Conservation (phyloP, 1,284 basidiomycete genomes). For the Ganoderma lingzhi region DNA sequence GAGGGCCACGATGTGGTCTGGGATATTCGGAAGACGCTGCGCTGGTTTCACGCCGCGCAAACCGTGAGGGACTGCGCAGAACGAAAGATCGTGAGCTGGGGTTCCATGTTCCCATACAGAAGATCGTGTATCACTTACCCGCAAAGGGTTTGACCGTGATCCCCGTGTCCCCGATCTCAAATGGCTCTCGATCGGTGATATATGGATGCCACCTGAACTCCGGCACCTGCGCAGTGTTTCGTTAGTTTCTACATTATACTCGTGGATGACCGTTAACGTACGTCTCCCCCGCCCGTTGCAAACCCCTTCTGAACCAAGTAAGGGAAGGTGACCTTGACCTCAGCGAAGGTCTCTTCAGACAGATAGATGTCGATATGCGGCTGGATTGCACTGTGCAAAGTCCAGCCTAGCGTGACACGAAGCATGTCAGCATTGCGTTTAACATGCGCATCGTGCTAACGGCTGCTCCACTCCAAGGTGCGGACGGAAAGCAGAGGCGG, state of each 20-base stretch:
- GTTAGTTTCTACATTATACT: neutral
- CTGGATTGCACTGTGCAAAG: constrained; percentile 71
- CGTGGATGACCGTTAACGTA: constrained; percentile 44
- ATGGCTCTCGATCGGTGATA: constrained; percentile 67
- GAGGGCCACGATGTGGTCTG: constrained; percentile 47
- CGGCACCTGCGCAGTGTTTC: constrained; percentile 59
- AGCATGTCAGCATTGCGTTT: constrained; percentile 4
- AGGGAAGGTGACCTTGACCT: constrained; percentile 75
- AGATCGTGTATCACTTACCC: constrained; percentile 49
- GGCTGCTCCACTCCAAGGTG: neutral
- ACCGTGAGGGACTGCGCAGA: constrained; percentile 13
- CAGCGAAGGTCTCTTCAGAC: constrained; percentile 68
- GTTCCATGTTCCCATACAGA: neutral
- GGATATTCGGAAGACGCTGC: constrained; percentile 33
- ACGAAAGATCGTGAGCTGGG: constrained; percentile 12
- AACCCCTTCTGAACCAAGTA: constrained; percentile 80
- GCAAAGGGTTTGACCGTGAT: constrained; percentile 71
- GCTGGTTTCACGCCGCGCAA: constrained; percentile 12
- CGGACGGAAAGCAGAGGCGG: neutral
- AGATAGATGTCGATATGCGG: constrained; percentile 77
- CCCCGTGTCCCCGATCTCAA: constrained; percentile 70
- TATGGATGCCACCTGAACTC: constrained; percentile 80
- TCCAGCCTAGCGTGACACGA: constrained; percentile 66
- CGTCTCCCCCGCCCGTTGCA: constrained; percentile 82
- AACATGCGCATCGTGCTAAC: neutral